These are phyloP conservation scores for Dactylorhiza incarnata DNA, from an alignment of 106 monocot species.

Conservation along the genomic window DNA sequence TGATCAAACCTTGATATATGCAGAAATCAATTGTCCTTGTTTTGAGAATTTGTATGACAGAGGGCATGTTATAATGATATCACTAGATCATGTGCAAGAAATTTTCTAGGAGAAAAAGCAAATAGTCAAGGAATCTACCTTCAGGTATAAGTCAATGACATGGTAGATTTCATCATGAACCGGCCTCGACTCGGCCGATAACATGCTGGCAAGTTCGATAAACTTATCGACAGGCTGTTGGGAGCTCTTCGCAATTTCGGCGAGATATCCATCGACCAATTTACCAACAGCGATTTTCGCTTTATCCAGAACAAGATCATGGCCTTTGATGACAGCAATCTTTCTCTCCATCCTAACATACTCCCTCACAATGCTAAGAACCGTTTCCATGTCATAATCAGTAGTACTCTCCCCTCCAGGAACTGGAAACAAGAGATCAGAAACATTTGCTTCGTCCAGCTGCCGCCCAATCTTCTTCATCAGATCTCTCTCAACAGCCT, in stretches of 20 bases:
- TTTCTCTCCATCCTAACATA: conserved; percentile 26
- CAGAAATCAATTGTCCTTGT: too few species aligned
- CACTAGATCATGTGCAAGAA: too few species aligned
- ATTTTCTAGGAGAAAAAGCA: too few species aligned
- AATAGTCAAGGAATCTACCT: conserved; percentile 9
- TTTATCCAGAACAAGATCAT: conserved; percentile 3
- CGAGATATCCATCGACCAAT: conserved; percentile 31
- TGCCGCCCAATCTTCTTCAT: conserved; percentile 24
- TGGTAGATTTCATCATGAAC: conserved; percentile 39
- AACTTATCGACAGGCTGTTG: conserved; percentile 22
- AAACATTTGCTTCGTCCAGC: conserved; percentile 22
- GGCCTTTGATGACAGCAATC: conserved; percentile 2
- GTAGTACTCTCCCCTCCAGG: conserved; percentile 4
- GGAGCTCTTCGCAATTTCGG: conserved; percentile 23
- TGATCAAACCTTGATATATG: too few species aligned
- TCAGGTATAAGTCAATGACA: conserved; percentile 37
- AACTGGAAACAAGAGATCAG: conserved; percentile 20
- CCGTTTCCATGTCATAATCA: conserved; percentile 16
- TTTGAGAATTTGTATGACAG: too few species aligned
- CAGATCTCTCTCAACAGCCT: conserved; percentile 17
- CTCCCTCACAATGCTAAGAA: conserved; percentile 23
- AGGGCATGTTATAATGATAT: too few species aligned
- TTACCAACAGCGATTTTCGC: conserved; percentile 25
- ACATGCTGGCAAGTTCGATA: conserved; percentile 26
- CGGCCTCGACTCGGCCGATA: conserved; percentile 22